phyloP scores from a whole-genome alignment of 768 basidiomycete species.

The Tricholoma sp. region DNA sequence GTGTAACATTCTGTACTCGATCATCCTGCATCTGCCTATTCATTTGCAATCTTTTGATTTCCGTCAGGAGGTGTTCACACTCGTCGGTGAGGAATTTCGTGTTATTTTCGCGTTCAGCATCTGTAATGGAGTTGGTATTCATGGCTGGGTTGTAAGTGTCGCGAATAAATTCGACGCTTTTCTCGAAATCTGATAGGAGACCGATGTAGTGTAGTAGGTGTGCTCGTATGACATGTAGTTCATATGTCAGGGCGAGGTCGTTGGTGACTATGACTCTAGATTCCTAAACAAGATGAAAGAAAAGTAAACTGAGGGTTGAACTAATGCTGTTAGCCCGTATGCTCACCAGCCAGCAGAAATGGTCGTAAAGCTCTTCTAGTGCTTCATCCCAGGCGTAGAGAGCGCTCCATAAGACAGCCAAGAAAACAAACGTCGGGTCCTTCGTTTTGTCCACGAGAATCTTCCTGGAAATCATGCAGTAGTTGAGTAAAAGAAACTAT shows the following conservation, averaged over 20 bases:
- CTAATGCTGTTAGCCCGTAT: constrained; percentile 10
- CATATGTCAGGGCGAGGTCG: constrained; percentile 40
- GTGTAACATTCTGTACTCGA: constrained; percentile 47
- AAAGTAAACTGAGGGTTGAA: not conserved
- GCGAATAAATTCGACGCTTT: constrained; percentile 43
- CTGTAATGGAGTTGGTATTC: constrained; percentile 13
- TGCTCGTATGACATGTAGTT: constrained; percentile 52
- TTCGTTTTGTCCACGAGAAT: constrained; percentile 18
- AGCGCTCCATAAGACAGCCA: constrained; percentile 52
- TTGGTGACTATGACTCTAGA: constrained; percentile 34
- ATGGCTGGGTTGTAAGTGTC: constrained; percentile 46
- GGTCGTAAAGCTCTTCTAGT: constrained; percentile 44
- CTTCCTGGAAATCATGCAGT: not conserved
- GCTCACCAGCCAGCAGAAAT: constrained; percentile 42
- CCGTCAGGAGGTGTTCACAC: constrained; percentile 40
- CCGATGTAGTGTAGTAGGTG: constrained; percentile 52
- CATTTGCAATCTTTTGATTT: constrained; percentile 44
- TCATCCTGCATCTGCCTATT: constrained; percentile 36
- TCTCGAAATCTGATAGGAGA: constrained; percentile 48
- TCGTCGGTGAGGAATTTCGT: constrained; percentile 33
- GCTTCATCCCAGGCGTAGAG: constrained; percentile 60
- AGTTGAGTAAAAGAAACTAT: constrained; percentile 32
- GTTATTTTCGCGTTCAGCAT: constrained; percentile 13
- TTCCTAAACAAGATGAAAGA: constrained; percentile 34
- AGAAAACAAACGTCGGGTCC: constrained; percentile 52